These are phyloP conservation scores for Scedosporium boydii DNA, from an alignment of 2,329 filamentous ascomycete genomes.

Conservation along the genomic window DNA sequence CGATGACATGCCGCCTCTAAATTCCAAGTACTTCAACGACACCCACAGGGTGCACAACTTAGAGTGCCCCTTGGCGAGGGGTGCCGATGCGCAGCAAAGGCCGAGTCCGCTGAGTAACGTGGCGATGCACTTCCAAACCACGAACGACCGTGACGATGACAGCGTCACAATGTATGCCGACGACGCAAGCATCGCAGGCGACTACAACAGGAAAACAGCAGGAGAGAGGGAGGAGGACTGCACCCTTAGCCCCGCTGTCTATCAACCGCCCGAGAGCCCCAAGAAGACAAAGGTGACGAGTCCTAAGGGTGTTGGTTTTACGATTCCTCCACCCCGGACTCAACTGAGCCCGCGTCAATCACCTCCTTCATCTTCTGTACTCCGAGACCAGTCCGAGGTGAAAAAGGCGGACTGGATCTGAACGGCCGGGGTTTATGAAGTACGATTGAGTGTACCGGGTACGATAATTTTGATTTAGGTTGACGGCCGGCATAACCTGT, in stretches of 20 bases:
- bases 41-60: constrained; percentile 28
- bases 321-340: constrained; percentile 5
- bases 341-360: neutral
- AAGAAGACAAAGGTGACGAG: constrained; percentile 29
- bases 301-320: constrained; percentile 33
- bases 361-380: neutral
- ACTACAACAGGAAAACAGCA: neutral
- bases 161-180: constrained; percentile 3
- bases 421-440: neutral
- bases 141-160: constrained; percentile 15
- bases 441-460: neutral
- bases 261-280: constrained; percentile 31
- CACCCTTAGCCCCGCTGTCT: constrained; percentile 42
- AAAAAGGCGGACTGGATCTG: constrained; percentile 22
- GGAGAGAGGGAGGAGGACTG: constrained; percentile 19
- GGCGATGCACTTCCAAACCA: neutral
- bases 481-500: neutral
- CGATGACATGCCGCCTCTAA: constrained; percentile 34
- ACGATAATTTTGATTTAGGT: neutral
- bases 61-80: constrained; percentile 18
- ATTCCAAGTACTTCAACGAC: constrained; percentile 20
- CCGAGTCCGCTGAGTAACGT: constrained; percentile 20
- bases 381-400: neutral
- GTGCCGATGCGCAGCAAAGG: constrained; percentile 7
- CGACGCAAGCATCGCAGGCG: constrained; percentile 5